These are phyloP conservation scores for Phaeomoniella chlamydospora DNA, from an alignment of 2,329 filamentous ascomycete species.

Conservation along the genomic window DNA sequence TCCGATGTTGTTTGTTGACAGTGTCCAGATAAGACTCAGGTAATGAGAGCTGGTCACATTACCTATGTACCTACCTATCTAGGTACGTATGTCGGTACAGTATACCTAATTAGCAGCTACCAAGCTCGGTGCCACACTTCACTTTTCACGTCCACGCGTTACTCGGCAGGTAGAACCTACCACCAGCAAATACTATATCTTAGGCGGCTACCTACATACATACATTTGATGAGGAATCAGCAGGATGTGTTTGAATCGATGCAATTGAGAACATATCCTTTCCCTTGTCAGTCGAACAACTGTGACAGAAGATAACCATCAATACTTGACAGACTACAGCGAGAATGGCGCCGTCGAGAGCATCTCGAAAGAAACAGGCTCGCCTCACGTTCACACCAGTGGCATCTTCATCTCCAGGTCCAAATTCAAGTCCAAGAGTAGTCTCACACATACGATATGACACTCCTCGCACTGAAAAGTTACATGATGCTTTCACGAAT, in stretches of 20 bases:
- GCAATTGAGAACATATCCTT: too few relatives aligned
- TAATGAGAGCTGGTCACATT: not conserved
- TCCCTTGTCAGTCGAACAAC: not conserved
- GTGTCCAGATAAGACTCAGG: not conserved
- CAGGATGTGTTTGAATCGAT: too few relatives aligned
- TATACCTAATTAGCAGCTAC: not conserved
- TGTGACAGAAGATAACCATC: not conserved
- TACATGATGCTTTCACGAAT: slow-evolving; percentile 2
- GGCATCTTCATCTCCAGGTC: slow-evolving; percentile 14
- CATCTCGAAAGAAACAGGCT: slow-evolving; percentile 17
- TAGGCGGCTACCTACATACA: too few relatives aligned
- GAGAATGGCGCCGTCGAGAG: not conserved
- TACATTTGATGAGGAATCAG: too few relatives aligned
- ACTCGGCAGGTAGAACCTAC: not conserved
- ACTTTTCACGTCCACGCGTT: not conserved
- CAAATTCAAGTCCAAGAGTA: slow-evolving; percentile 9
- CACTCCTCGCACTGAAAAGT: not conserved
- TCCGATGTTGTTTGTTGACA: too few relatives aligned
- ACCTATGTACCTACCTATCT: not conserved
- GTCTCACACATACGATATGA: slow-evolving; percentile 13
- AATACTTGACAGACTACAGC: not conserved
- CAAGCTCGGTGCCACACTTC: not conserved
- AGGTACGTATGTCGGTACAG: not conserved
- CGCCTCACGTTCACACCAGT: slow-evolving; percentile 26
- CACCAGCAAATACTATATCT: too few relatives aligned